Base-by-base conservation (phyloP, 257 asterid genomes). In the Salvia splendens region DNA sequence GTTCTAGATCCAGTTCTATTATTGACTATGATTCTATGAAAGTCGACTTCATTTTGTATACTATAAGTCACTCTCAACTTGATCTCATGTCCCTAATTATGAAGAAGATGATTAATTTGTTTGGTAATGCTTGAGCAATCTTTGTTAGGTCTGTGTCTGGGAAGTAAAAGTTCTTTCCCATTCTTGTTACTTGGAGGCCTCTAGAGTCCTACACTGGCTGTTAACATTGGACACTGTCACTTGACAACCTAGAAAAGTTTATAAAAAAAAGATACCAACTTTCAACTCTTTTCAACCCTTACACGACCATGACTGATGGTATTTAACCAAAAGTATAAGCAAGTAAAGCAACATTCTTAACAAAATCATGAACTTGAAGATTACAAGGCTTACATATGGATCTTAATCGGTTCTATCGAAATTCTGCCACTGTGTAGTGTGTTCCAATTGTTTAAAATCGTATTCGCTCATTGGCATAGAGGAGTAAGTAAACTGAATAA, bases 41-140 rank as follows among this genome's bases (percentile, higher is more conserved):
- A 35, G 30, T 40, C 51, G 6, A 17, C 9, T 32, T 38, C 12
- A 32, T 28, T 55, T 38, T 6, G 11, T 3, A 6, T n/a, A 17
- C 9, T n/a, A n/a, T n/a, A 9, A 42, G 52, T 42, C 48, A 5
- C 16, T 9, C 16, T 16, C 16, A 60, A 40, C 35, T 59, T 55
- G 28, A 52, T 52, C 35, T 9, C 15, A 52, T 1, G 60, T 48
- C 28, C 48, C 36, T 8, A 35, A 45, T 17, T 55, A 32, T 46
- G 51, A 54, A 57, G 28, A 36, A 47, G 16, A 0, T 58, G 30
- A 24, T 56, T 15, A 57, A 36, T 16, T 38, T 48, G 24, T 14
- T 30, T 65, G 40, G 48, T 60, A 30, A 20, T 40, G 48, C 67
- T 6, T 56, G 53, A 38, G 36, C 41, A 43, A 20, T 42, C 32